Base-by-base conservation (phyloP, 2,329 filamentous ascomycete species). In the Trichoderma polysporum region DNA sequence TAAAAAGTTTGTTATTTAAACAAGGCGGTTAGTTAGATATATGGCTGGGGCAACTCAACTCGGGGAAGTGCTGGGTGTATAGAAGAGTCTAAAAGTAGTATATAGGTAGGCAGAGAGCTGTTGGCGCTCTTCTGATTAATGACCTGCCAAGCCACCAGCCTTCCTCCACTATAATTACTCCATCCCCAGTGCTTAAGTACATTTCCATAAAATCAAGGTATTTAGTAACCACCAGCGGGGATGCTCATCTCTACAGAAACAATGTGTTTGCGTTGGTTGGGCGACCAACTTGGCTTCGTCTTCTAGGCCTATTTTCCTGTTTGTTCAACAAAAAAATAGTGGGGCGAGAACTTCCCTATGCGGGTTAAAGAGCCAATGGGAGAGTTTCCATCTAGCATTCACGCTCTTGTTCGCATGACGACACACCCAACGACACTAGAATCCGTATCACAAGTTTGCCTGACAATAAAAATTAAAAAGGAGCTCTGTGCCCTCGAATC, bases 321-420 rank as follows among this genome's bases (percentile, higher is more conserved):
- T 49, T 27, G 45, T n/a, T 29, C 33, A 35, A 31, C 15, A 60
- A 49, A 50, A 31, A 47, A 52, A 60, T 10, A 31, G 59, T 37
- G 59, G 59, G 35, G 59, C 49, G n/a, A 3, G 9, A 13, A 7
- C 49, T 37, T 53, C 35, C 49, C n/a, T 41, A 39, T 41, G 25
- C 33, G n/a, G 19, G 35, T 41, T n/a, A 29, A 39, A 41, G 59
- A 61, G 58, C 58, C 47, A 61, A 61, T 61, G 29, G 47, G 58
- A 50, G 37, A n/a, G 12, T 33, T 31, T 25, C 41, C 3, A 25
- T n/a, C 13, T 22, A 5, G 12, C n/a, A 60, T 33, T 60, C 57
- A 60, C 19, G 41, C 57, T 19, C 3, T 19, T 22, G 41, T 45
- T 60, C 35, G 45, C 57, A 61, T 52, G 31, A 50, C 35, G 37